Evolutionary conservation across 306 rosid species (phyloP).

Genomic region (Begonia peltatifolia): DNA sequence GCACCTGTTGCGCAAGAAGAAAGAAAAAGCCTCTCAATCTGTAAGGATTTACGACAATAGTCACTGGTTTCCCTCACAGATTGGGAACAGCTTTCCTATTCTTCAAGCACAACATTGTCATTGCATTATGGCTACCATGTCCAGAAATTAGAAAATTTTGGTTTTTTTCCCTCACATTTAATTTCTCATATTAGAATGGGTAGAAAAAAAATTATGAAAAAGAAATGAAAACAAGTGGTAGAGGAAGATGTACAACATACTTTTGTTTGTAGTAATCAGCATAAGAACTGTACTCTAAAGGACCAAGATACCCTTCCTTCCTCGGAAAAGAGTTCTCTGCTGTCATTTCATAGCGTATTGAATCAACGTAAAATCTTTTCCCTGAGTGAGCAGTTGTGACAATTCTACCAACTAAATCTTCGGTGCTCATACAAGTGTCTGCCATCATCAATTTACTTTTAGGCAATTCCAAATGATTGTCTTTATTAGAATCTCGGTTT

Average conservation of each 20-base stretch:
- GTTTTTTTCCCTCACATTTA: neutral
- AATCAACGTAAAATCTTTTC: slow-evolving; percentile 95
- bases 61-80: slow-evolving; percentile 42
- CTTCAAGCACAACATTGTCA: slow-evolving; percentile 47
- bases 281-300: slow-evolving; percentile 94
- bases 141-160: slow-evolving; percentile 4
- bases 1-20: slow-evolving; percentile 54
- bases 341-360: slow-evolving; percentile 74
- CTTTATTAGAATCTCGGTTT: slow-evolving; percentile 30
- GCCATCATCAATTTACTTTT: slow-evolving; percentile 79
- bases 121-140: slow-evolving; percentile 32
- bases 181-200: neutral
- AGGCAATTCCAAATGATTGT: slow-evolving; percentile 21
- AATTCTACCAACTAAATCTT: slow-evolving; percentile 74
- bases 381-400: slow-evolving; percentile 99
- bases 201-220: slow-evolving; percentile 4
- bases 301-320: slow-evolving; percentile 98
- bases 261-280: slow-evolving; percentile 97
- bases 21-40: slow-evolving; percentile 50
- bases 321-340: slow-evolving; percentile 94
- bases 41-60: slow-evolving; percentile 33
- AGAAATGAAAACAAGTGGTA: slow-evolving; percentile 8
- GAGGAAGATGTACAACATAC: slow-evolving; percentile 34
- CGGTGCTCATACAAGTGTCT: slow-evolving; percentile 49
- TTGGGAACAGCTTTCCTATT: slow-evolving; percentile 33